Base-by-base conservation (phyloP, 139 green algal species). In the Chlamydomonas sp. region DNA sequence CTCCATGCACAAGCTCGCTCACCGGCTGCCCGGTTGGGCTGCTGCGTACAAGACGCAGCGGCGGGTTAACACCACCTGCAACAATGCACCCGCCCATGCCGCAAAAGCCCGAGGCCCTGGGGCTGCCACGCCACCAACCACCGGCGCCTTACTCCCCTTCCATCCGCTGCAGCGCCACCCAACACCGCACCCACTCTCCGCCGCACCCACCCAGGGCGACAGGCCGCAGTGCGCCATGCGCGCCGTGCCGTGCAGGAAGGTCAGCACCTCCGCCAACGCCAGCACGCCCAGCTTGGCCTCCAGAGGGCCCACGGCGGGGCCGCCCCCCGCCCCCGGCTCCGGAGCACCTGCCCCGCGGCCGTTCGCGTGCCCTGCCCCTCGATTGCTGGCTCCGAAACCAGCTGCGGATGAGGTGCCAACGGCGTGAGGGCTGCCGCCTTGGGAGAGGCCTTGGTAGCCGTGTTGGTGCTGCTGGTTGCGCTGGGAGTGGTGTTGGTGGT, bases 241-340 rank as follows among this genome's bases (percentile, higher is more conserved):
- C 2, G 96, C 97, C 12, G 96, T 94, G 0, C 78, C 79, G 89
- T 98, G 95, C 71, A 99, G 85, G 80, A 98, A 99, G 15, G 91
- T 86, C 17, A 99, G 92, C 12, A 88, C 93, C 20, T 98, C 96
- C 5, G 88, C 85, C 61, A 97, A 59, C 79, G 94, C 84, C 73
- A 96, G 84, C 77, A 99, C 84, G 18, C 97, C 97, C 77, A 95
- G 90, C 90, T 99, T 98, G 68, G 95, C 85, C 90, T 99, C 96
- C 85, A 99, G 90, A 31, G 91, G 80, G 58, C 89, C 94, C 68
- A 96, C 83, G 9, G 57, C 61, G 64, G 77, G 62, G 15, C 2
- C 4, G 3, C 6, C 6, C 49, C 15, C 2, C 16, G 77, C 3
- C 5, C 3, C 18, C 16, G 60, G 9, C 2, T 63, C 2, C 8